Conservation (phyloP, 148 eudicot genomes). For the Drosera capensis region DNA sequence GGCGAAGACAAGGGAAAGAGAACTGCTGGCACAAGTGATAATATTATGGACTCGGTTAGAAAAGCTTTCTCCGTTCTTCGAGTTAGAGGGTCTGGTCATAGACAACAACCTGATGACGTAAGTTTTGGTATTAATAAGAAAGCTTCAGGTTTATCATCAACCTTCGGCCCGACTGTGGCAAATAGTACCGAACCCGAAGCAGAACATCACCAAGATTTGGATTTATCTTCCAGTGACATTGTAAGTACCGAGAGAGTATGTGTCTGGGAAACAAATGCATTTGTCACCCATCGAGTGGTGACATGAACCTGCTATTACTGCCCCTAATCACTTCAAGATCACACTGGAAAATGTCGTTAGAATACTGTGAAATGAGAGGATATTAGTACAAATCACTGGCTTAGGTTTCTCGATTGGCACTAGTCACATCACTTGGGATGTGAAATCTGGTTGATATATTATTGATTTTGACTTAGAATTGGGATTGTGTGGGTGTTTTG, state of each 20-base stretch:
- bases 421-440: too few relatives aligned
- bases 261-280: not conserved
- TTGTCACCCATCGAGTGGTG: too few relatives aligned
- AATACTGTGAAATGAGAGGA: too few relatives aligned
- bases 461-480: too few relatives aligned
- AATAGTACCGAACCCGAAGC: slow-evolving; percentile 25
- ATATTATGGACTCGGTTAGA: slow-evolving; percentile 40
- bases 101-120: slow-evolving; percentile 30
- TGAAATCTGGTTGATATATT: too few relatives aligned
- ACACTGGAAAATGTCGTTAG: too few relatives aligned
- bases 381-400: too few relatives aligned
- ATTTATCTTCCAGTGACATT: slow-evolving; percentile 32
- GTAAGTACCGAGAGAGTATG: slow-evolving; percentile 19
- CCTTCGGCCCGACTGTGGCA: slow-evolving; percentile 18
- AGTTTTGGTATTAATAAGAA: slow-evolving; percentile 21
- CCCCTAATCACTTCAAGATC: not conserved
- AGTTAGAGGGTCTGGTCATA: slow-evolving; percentile 20
- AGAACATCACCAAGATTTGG: slow-evolving; percentile 16
- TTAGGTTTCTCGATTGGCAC: too few relatives aligned
- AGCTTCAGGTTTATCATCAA: slow-evolving; percentile 15
- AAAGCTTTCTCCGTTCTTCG: slow-evolving; percentile 58
- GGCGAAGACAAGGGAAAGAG: slow-evolving; percentile 61
- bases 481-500: too few relatives aligned
- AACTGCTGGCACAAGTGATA: slow-evolving; percentile 25
- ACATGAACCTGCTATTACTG: not conserved